A percentile compares a stretch with the other conserved stretches of the same genome.
Conservation (phyloP, 176 grass and related monocot genomes). For the Oryza australiensis region DNA sequence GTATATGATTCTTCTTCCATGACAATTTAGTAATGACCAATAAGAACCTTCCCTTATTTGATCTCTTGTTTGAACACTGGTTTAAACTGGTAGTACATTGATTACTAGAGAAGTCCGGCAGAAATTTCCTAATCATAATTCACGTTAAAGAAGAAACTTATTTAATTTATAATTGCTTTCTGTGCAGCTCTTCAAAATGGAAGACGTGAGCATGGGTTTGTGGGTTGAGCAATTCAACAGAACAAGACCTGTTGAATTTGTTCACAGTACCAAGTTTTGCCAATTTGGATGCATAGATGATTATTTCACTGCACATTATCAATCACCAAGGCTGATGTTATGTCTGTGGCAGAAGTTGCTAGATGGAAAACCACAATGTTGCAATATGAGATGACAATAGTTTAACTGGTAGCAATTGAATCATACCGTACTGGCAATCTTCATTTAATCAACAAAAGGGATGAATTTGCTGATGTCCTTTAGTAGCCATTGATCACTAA, state of each 20-base stretch:
- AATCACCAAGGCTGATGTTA: constrained; percentile 84
- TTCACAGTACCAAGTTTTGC: constrained; percentile 70
- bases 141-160: not conserved
- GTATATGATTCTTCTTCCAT: not conserved
- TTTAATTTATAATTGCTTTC: constrained; percentile 15
- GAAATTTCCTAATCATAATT: not conserved
- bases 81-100: not conserved
- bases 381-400: constrained; percentile 69
- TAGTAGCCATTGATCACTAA: constrained; percentile 13
- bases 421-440: constrained; percentile 17
- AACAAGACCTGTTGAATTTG: constrained; percentile 58
- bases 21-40: not conserved
- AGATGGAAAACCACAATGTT: constrained; percentile 63
- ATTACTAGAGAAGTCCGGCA: not conserved
- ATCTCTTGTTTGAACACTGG: not conserved
- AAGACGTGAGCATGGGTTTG: constrained; percentile 97
- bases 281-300: constrained; percentile 74
- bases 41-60: not conserved
- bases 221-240: constrained; percentile 83
- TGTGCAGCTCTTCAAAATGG: constrained; percentile 96
- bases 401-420: constrained; percentile 14
- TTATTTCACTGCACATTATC: constrained; percentile 86
- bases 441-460: constrained; percentile 30
- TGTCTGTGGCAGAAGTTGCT: constrained; percentile 85
- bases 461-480: constrained; percentile 15